Percentiles rank a stretch among this genome's conserved stretches.
These are phyloP conservation scores for Globisporangium cylindrosporum DNA, from an alignment of 352 stramenopile species.

Conservation along the genomic window DNA sequence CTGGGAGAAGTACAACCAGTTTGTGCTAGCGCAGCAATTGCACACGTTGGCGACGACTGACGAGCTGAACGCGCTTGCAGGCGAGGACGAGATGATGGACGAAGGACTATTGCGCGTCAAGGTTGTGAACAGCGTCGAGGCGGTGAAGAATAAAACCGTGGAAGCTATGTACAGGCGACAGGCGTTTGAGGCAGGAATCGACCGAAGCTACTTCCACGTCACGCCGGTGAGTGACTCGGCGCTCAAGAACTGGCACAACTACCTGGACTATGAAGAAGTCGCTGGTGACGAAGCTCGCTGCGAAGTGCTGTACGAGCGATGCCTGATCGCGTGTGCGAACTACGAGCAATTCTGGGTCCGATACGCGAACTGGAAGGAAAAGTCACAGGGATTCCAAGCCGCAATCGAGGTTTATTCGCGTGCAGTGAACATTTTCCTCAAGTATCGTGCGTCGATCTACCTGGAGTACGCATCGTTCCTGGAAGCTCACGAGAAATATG, in stretches of 20 bases:
- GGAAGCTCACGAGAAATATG: slow-evolving; percentile 52
- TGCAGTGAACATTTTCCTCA: slow-evolving; percentile 65
- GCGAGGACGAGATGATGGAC: slow-evolving; percentile 67
- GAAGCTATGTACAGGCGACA: slow-evolving; percentile 63
- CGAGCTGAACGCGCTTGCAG: slow-evolving; percentile 55
- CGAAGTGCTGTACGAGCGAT: slow-evolving; percentile 72
- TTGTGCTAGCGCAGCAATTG: slow-evolving; percentile 72
- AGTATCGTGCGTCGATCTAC: slow-evolving; percentile 69
- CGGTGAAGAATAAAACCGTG: slow-evolving; percentile 65
- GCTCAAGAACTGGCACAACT: slow-evolving; percentile 77
- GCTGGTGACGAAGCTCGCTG: slow-evolving; percentile 45
- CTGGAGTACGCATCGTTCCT: slow-evolving; percentile 75
- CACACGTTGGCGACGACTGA: slow-evolving; percentile 55
- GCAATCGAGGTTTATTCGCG: slow-evolving; percentile 65
- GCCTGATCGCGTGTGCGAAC: slow-evolving; percentile 79
- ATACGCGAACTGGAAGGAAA: slow-evolving; percentile 64
- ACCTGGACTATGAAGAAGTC: slow-evolving; percentile 78
- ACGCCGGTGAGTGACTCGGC: slow-evolving; percentile 61
- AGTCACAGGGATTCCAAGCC: slow-evolving; percentile 48
- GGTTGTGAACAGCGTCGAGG: slow-evolving; percentile 76
- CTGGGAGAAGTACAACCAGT: slow-evolving; percentile 86
- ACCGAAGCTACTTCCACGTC: slow-evolving; percentile 82
- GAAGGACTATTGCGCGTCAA: slow-evolving; percentile 78
- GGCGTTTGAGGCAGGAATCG: slow-evolving; percentile 70
- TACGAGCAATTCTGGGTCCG: slow-evolving; percentile 82